Base-by-base conservation (phyloP, 192 early-diverging fungal species). In the Cetraspora pellucida region DNA sequence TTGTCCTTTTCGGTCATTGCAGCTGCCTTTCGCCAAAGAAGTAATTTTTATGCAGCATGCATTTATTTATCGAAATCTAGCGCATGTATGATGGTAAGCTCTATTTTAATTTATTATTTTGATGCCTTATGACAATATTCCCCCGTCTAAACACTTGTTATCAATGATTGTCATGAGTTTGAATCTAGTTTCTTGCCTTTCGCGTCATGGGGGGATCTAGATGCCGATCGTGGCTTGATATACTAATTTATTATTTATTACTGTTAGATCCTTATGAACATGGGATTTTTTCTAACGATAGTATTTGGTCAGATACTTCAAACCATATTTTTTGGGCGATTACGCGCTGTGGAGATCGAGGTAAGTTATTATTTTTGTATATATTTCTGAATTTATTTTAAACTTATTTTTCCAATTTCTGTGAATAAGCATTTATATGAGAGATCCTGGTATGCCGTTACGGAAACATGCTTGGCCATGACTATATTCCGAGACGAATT, bases 401-500 rank as follows among this genome's bases (percentile, higher is more conserved):
- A 17, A 17, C 63, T 74, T 21, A 44, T 72, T 78, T 46, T 72
- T 44, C 45, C 10, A 11, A 16, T 45, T 10, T 68, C 23, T 27
- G 83, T 49, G 47, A 23, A 30, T 69, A 70, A 94, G 92, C 96
- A 97, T 77, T 84, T 98, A n/a, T 98, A 99, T 78, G 97, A 99
- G 80, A 89, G 93, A 27, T 93, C 95, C 13, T 99, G 97, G 97
- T 95, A 96, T 82, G 94, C 96, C 10, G 91, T 99, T 50, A 97
- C 96, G 46, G 97, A 99, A 81, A 97, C 95, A 5, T 95, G 94
- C 79, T 83, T 99, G 50, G 96, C 96, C 23, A 93, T 98, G 90
- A 97, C 97, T 10, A 91, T 97, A 50, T 95, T 99, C 82, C 87
- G 94, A 46, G 96, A 97, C 81, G 94, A 97, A 81, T 98, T 98